Evolutionary conservation across 2,329 filamentous ascomycete genomes (phyloP).

Genomic region (Penicillium sp.): DNA sequence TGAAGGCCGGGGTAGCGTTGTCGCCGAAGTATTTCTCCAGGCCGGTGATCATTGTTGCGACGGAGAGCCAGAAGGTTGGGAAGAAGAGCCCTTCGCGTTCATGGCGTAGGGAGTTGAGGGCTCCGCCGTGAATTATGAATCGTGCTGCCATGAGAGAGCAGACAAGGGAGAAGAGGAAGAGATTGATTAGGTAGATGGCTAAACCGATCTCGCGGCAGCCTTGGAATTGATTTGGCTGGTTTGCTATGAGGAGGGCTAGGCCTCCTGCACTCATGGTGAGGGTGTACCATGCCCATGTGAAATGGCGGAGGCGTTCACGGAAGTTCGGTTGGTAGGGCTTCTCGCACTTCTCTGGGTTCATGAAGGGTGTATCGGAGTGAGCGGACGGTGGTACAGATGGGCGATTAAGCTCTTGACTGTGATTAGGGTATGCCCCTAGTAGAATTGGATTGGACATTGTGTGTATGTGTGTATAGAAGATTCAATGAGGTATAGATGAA

Average conservation of each 20-base stretch:
- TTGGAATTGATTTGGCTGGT: constrained; percentile 62
- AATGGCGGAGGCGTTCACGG: constrained; percentile 45
- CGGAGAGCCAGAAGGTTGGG: constrained; percentile 67
- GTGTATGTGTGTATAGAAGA: neutral
- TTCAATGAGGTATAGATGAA: neutral
- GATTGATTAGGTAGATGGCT: constrained; percentile 66
- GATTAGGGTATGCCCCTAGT: constrained; percentile 8
- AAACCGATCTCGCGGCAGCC: constrained; percentile 64
- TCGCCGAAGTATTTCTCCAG: constrained; percentile 66
- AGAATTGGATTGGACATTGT: constrained; percentile 16
- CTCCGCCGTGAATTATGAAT: constrained; percentile 59
- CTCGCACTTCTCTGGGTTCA: constrained; percentile 20
- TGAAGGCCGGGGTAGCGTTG: constrained; percentile 53
- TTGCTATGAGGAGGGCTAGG: constrained; percentile 61
- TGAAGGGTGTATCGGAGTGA: constrained; percentile 21
- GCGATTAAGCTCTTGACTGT: constrained; percentile 15
- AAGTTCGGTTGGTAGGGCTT: constrained; percentile 18
- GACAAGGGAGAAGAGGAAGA: constrained; percentile 62
- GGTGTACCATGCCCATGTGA: constrained; percentile 73
- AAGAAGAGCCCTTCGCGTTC: constrained; percentile 70
- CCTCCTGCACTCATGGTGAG: constrained; percentile 73
- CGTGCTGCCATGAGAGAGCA: constrained; percentile 56
- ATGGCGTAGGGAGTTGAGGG: constrained; percentile 59
- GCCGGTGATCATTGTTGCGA: constrained; percentile 66
- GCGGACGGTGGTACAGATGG: constrained; percentile 23